Percentiles rank a stretch among this genome's conserved stretches.
These are phyloP conservation scores for Zasmidium angulare DNA, from an alignment of 2,329 filamentous ascomycete species.

Conservation along the genomic window DNA sequence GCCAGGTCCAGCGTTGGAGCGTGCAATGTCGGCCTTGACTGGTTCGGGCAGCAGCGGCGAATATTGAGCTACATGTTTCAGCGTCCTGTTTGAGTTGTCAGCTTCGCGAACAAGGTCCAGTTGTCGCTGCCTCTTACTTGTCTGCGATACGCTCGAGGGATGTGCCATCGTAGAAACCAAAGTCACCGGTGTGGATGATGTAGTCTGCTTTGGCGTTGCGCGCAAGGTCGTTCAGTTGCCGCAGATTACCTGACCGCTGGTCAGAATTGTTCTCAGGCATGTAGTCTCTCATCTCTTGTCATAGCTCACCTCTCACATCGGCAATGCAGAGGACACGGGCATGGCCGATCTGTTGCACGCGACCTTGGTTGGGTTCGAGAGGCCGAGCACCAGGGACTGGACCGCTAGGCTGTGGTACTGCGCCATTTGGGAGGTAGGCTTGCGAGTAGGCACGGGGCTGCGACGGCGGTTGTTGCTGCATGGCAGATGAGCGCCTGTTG, in stretches of 20 bases:
- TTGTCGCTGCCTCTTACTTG: slow-evolving; percentile 69
- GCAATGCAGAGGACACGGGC: slow-evolving; percentile 53
- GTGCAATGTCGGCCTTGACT: slow-evolving; percentile 65
- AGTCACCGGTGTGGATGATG: slow-evolving; percentile 98
- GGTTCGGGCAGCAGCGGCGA: slow-evolving; percentile 86
- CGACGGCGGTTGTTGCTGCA: slow-evolving; percentile 52
- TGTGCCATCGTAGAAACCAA: slow-evolving; percentile 96
- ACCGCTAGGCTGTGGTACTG: slow-evolving; percentile 32
- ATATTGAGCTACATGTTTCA: slow-evolving; percentile 98
- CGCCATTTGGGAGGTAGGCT: slow-evolving; percentile 50
- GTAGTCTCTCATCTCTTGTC: neutral
- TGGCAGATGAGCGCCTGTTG: neutral
- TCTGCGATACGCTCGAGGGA: slow-evolving; percentile 97
- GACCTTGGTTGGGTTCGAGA: slow-evolving; percentile 54
- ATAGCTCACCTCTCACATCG: slow-evolving; percentile 50
- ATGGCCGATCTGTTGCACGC: slow-evolving; percentile 51
- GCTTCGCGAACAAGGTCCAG: neutral
- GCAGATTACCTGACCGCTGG: slow-evolving; percentile 72
- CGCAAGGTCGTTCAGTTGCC: slow-evolving; percentile 93
- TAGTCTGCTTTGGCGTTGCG: slow-evolving; percentile 93
- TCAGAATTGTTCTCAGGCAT: slow-evolving; percentile 17
- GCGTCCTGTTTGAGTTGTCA: slow-evolving; percentile 61
- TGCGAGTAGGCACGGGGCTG: slow-evolving; percentile 52
- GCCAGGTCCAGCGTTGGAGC: slow-evolving; percentile 61
- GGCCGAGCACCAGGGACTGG: slow-evolving; percentile 43